Percentiles rank a stretch among this genome's conserved stretches.
phyloP scores from a whole-genome alignment of 208 protist genomes.

The Vickermania spadyakhi region DNA sequence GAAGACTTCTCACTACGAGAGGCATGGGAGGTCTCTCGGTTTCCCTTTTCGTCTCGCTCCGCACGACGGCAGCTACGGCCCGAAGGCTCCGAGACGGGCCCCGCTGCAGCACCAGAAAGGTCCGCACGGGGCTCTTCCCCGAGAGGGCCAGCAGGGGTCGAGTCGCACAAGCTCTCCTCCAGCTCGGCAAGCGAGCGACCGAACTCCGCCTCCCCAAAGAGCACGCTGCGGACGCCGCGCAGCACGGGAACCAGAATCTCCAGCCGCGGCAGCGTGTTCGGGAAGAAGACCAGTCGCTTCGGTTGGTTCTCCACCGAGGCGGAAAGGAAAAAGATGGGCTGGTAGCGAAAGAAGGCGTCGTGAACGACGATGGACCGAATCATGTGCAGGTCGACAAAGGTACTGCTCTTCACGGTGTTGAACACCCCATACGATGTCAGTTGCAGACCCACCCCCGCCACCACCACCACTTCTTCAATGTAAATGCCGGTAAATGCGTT shows the following conservation, averaged over 20 bases:
- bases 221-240: slow-evolving; percentile 54
- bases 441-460: slow-evolving; percentile 74
- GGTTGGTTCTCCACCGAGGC: slow-evolving; percentile 60
- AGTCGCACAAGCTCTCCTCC: slow-evolving; percentile 13
- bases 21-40: too few relatives aligned
- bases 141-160: slow-evolving; percentile 1
- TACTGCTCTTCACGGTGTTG: slow-evolving; percentile 23
- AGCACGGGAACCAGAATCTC: slow-evolving; percentile 53
- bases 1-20: too few relatives aligned
- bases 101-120: too few relatives aligned
- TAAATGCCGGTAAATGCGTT: slow-evolving; percentile 26
- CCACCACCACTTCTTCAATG: slow-evolving; percentile 64
- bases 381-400: slow-evolving; percentile 57
- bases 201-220: slow-evolving; percentile 61
- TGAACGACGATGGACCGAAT: slow-evolving; percentile 72
- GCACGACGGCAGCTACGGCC: too few relatives aligned
- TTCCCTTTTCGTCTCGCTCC: too few relatives aligned
- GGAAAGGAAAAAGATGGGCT: slow-evolving; percentile 76
- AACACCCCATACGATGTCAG: slow-evolving; percentile 60
- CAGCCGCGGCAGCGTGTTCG: slow-evolving; percentile 63
- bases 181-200: slow-evolving; percentile 43
- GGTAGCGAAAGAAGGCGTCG: slow-evolving; percentile 72
- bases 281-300: slow-evolving; percentile 54
- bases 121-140: too few relatives aligned
- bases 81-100: too few relatives aligned